Conservation (phyloP, 192 early-diverging fungal species). For the Piromyces sp. region DNA sequence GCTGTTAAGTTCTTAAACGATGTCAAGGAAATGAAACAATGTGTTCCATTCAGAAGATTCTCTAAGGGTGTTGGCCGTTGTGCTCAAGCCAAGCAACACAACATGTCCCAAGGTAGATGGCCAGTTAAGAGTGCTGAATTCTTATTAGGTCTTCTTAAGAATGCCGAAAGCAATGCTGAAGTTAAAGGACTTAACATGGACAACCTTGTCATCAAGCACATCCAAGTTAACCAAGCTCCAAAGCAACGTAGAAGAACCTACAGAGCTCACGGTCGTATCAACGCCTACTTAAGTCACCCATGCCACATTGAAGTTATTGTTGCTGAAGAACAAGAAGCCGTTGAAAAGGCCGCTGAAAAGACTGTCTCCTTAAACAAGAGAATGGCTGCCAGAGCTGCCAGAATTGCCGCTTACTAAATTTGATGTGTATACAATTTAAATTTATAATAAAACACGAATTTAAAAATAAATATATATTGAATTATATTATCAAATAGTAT, state of each 20-base stretch:
- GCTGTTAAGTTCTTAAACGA: constrained; percentile 80
- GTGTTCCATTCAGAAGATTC: constrained; percentile 93
- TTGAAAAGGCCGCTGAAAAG: constrained; percentile 39
- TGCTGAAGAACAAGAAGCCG: constrained; percentile 71
- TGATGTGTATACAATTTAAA: not conserved
- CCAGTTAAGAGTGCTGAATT: constrained; percentile 92
- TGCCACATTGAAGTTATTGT: constrained; percentile 93
- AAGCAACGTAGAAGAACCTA: constrained; percentile 92
- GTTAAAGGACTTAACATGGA: constrained; percentile 85
- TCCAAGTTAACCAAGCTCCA: constrained; percentile 95
- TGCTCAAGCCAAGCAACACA: constrained; percentile 90
- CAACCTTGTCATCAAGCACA: constrained; percentile 76
- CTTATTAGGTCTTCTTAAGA: constrained; percentile 83
- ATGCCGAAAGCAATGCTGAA: constrained; percentile 93
- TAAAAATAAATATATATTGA: not conserved
- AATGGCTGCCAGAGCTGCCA: not conserved
- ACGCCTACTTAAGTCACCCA: constrained; percentile 84
- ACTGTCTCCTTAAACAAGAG: not conserved
- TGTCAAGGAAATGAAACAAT: constrained; percentile 93
- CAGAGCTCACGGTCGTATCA: constrained; percentile 97
- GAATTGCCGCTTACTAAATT: not conserved
- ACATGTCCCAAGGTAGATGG: constrained; percentile 83
- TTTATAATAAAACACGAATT: not conserved
- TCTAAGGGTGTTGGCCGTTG: constrained; percentile 90
- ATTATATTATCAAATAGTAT: too few species aligned